Evolutionary conservation across 2,329 filamentous ascomycete species (phyloP).

Genomic region (Diplodia sapinea): DNA sequence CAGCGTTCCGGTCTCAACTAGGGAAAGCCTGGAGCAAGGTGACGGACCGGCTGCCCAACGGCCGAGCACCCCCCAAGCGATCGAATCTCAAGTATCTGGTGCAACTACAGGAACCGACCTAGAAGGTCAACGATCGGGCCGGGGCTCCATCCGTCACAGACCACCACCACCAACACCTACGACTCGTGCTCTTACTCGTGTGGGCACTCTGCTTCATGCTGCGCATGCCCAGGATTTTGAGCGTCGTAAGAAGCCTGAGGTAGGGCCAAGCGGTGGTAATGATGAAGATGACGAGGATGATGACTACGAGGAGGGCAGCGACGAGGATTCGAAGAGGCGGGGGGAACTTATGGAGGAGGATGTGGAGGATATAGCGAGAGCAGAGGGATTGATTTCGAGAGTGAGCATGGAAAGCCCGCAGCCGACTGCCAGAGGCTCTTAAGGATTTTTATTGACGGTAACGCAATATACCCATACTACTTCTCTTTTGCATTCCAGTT

Average conservation of each 20-base stretch:
- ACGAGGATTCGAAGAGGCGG: slow-evolving; percentile 39
- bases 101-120: slow-evolving; percentile 30
- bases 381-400: slow-evolving; percentile 24
- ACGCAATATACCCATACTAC: slow-evolving; percentile 7
- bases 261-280: slow-evolving; percentile 41
- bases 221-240: slow-evolving; percentile 94
- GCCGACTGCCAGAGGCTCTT: not conserved
- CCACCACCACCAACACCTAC: slow-evolving; percentile 42
- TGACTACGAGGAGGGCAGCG: slow-evolving; percentile 44
- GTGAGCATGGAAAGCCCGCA: slow-evolving; percentile 12
- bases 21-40: slow-evolving; percentile 30
- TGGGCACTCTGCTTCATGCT: slow-evolving; percentile 74
- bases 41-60: not conserved
- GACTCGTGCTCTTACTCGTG: slow-evolving; percentile 54
- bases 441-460: not conserved
- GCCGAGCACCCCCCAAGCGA: not conserved
- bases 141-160: slow-evolving; percentile 36
- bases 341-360: slow-evolving; percentile 19
- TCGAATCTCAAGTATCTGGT: not conserved
- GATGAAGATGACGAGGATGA: slow-evolving; percentile 39
- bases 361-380: slow-evolving; percentile 20
- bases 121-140: slow-evolving; percentile 27
- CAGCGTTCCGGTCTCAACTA: slow-evolving; percentile 48
- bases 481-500: not conserved
- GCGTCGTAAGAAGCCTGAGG: slow-evolving; percentile 67